These are phyloP conservation scores for Phytophthora cajani DNA, from an alignment of 352 stramenopile genomes.

Conservation along the genomic window DNA sequence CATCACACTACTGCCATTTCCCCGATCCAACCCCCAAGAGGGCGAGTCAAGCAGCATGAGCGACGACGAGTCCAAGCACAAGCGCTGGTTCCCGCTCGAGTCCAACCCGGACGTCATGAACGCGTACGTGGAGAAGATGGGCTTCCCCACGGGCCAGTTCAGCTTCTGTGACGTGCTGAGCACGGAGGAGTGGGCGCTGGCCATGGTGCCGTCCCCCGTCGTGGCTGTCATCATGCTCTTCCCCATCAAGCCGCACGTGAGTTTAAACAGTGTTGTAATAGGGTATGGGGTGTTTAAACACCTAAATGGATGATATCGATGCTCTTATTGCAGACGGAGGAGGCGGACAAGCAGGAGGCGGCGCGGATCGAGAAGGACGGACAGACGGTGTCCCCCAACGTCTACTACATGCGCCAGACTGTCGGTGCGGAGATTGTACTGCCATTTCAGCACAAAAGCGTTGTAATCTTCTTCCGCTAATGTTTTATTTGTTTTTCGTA, in stretches of 20 bases:
- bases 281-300: slow-evolving; percentile 7
- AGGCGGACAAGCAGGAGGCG: slow-evolving; percentile 75
- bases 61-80: slow-evolving; percentile 47
- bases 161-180: slow-evolving; percentile 96
- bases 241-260: slow-evolving; percentile 92
- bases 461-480: background rate
- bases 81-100: slow-evolving; percentile 93
- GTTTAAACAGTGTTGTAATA: slow-evolving; percentile 11
- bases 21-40: no score
- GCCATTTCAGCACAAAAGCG: slow-evolving; percentile 1
- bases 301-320: background rate
- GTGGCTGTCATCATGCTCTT: slow-evolving; percentile 96
- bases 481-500: slow-evolving; percentile 11
- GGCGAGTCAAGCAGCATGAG: slow-evolving; percentile 35
- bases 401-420: slow-evolving; percentile 96
- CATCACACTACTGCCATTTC: no score
- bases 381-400: slow-evolving; percentile 75
- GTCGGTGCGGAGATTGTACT: slow-evolving; percentile 59
- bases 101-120: slow-evolving; percentile 97
- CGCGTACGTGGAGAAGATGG: slow-evolving; percentile 94
- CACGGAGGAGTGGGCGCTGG: slow-evolving; percentile 96
- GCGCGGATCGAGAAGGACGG: slow-evolving; percentile 72
- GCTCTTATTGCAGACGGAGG: slow-evolving; percentile 60
- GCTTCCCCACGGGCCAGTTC: slow-evolving; percentile 86
- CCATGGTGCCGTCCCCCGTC: slow-evolving; percentile 95